Percentiles rank a stretch among this genome's conserved stretches.
Conservation (phyloP, 2,329 filamentous ascomycete species). For the Ilyonectria robusta region DNA sequence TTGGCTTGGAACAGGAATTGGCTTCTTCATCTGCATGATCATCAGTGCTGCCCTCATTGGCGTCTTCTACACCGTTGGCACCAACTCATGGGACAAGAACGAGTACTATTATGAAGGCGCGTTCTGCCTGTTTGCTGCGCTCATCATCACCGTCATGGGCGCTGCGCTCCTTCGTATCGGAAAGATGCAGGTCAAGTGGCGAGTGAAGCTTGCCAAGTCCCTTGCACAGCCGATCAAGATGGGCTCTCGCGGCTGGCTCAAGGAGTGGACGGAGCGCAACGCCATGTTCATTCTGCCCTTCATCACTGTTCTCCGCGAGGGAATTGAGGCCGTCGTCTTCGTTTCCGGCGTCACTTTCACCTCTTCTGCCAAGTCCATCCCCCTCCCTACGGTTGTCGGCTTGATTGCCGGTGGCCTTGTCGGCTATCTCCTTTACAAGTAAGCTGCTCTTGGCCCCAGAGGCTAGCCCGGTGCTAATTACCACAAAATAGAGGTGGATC, state of each 20-base stretch:
- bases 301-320: conserved; percentile 88
- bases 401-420: conserved; percentile 76
- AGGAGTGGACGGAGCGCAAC: conserved; percentile 81
- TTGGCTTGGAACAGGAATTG: conserved; percentile 76
- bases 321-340: conserved; percentile 88
- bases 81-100: conserved; percentile 74
- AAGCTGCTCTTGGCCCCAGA: conserved; percentile 51
- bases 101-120: conserved; percentile 88
- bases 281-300: conserved; percentile 90
- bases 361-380: conserved; percentile 81
- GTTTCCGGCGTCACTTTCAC: conserved; percentile 86
- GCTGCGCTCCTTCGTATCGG: conserved; percentile 84
- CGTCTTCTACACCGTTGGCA: conserved; percentile 78
- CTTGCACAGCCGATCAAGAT: conserved; percentile 68
- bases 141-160: conserved; percentile 88
- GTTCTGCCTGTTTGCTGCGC: conserved; percentile 82
- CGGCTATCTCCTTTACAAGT: conserved; percentile 85
- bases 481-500: conserved; percentile 56
- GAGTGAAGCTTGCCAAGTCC: conserved; percentile 82
- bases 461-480: conserved; percentile 3
- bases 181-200: conserved; percentile 90
- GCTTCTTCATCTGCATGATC: conserved; percentile 74
- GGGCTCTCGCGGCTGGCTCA: conserved; percentile 63
- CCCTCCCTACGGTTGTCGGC: conserved; percentile 81
- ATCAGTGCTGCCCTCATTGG: conserved; percentile 79